Evolutionary conservation across 331 rosid genomes (phyloP), one percentile per base, ranked within the genome.

Genomic region (Acacia concinna): DNA sequence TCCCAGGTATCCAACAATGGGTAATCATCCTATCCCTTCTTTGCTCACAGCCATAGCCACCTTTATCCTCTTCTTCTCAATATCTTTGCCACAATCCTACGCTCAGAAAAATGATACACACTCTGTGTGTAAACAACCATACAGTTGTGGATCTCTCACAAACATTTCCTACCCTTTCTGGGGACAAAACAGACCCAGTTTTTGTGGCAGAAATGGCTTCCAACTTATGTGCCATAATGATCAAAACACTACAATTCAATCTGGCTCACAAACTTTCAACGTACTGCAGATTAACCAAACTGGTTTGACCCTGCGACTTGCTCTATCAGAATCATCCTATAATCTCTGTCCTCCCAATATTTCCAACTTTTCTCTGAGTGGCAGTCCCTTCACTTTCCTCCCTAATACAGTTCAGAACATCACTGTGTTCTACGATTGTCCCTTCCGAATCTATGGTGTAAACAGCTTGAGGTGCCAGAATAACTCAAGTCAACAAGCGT

Each of bases 131-230:
- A 71, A 64, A 51, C 74, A 62, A 64, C 4, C 82, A 18, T 87
- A 68, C 82, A 59, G 37, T 0, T 87, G 91, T 56, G 91, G 89
- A 35, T 5, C 62, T 21, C 25, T 85, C 78, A 80, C 23, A 51
- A 62, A 83, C 82, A 35, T 86, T 0, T 46, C 86, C 8, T 85
- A 75, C 73, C 92, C 92, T 38, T 68, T 68, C 73, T 68, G 73
- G 73, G 73, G 73, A 21, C 51, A 40, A 18, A 68, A 12, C 1
- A 3, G 86, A 17, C 83, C 88, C 32, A 21, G 21, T 0, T 12
- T 37, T 56, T 90, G 92, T 18, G 92, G 91, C 49, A 73, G 2
- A 23, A 0, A 6, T 25, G 84, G 80, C 0, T 85, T 85, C 81
- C n/a, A 88, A 15, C 84, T 86, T 35, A 20, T 44, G 1, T 90